Evolutionary conservation across 2,329 filamentous ascomycete species (phyloP), one percentile per base, ranked within the genome.

Genomic region (Blumeria hordei): DNA sequence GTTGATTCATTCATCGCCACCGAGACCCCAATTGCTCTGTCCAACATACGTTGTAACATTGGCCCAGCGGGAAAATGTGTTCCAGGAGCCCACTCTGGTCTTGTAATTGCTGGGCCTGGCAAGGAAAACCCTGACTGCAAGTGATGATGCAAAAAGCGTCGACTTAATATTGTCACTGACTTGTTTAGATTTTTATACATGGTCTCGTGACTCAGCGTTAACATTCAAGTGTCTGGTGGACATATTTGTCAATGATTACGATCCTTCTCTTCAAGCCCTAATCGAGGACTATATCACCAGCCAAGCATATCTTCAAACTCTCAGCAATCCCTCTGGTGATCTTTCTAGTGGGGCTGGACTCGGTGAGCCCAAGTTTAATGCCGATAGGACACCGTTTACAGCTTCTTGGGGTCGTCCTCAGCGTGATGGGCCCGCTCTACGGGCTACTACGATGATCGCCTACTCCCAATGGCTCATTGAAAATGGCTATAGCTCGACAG

Each of bases 391-490:
- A 9, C 71, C 77, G 7, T 88, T 77, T 64, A 83, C 77, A 2
- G 81, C 64, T 11, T 54, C 69, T 6, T 90, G 85, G 85, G 85
- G 83, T 33, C 77, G 85, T 18, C 85, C 85, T 11, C 85, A 92
- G 67, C 74, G 82, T 44, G 85, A 92, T 66, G 85, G 85, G 0
- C 85, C 86, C 28, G 78, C 85, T 21, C 74, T 92, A 41, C 75
- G 86, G 53, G 85, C 84, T 1, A 85, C 78, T 49, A 77, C 85
- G 2, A 67, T 92, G 62, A 81, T 84, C 55, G 72, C 72, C 0
- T 92, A 88, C 64, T 76, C 81, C 6, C 79, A 81, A 62, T 86
- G 82, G 77, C 70, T 90, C 33, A 69, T 87, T 53, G 69, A 69
- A 45, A 82, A 85, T 58, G 81, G 79, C 8, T 67, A 72, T 53